These are phyloP conservation scores for Tillandsia leiboldiana DNA, from an alignment of 176 grass and related monocot species.

Conservation along the genomic window DNA sequence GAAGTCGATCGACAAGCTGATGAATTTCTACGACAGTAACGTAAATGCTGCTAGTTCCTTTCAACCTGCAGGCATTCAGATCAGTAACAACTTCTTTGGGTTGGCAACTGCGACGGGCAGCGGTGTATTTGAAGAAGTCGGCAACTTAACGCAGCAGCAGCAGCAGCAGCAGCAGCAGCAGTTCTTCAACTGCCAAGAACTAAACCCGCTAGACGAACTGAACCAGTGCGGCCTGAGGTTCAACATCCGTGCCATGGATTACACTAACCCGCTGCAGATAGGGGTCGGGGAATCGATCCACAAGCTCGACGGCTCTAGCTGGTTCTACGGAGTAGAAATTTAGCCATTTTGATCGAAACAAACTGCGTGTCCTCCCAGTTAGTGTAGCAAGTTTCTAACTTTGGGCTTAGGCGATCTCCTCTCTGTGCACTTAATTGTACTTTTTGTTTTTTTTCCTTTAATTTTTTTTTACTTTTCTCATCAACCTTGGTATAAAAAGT, in stretches of 20 bases:
- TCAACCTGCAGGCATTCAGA: conserved; percentile 32
- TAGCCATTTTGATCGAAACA: too few relatives aligned
- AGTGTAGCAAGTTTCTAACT: background rate
- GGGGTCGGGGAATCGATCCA: too few relatives aligned
- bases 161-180: conserved; percentile 33
- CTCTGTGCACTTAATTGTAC: background rate
- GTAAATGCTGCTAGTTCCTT: conserved; percentile 18
- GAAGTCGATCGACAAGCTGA: conserved; percentile 63
- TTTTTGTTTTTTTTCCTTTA: background rate
- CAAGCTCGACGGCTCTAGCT: background rate
- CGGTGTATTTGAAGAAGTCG: conserved; percentile 49
- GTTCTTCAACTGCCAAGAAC: conserved; percentile 42
- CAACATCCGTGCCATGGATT: too few relatives aligned
- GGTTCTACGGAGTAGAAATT: background rate
- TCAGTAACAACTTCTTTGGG: conserved; percentile 54
- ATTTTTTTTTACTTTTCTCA: background rate
- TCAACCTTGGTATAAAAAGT: background rate
- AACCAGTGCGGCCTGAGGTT: too few relatives aligned
- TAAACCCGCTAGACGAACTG: conserved; percentile 3
- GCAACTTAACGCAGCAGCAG: conserved; percentile 41
- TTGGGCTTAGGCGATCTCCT: background rate
- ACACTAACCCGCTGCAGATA: too few relatives aligned
- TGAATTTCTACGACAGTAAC: conserved; percentile 70
- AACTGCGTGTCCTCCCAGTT: background rate
- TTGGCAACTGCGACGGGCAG: conserved; percentile 28